Conservation (phyloP, 768 basidiomycete species). For the Tricholoma matsutake region DNA sequence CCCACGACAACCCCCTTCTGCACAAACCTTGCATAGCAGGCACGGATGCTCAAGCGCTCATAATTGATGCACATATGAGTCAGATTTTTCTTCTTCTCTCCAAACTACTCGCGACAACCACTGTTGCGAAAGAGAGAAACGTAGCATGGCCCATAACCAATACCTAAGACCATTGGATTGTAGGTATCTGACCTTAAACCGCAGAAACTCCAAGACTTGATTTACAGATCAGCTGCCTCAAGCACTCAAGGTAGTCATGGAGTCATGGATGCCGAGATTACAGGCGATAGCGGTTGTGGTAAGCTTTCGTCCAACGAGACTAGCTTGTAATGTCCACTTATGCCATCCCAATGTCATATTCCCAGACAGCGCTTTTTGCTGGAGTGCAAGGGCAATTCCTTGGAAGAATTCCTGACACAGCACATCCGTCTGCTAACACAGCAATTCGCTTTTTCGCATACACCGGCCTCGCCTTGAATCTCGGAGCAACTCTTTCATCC, state of each 20-base stretch:
- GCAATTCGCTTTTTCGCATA: conserved; percentile 19
- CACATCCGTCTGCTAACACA: conserved; percentile 1
- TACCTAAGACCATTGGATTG: conserved; percentile 5
- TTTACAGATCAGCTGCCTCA: conserved; percentile 18
- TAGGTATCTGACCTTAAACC: not conserved
- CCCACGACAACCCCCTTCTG: too few relatives aligned
- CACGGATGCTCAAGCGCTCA: too few relatives aligned
- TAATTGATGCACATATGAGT: too few relatives aligned
- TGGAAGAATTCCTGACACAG: conserved; percentile 8
- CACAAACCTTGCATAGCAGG: too few relatives aligned
- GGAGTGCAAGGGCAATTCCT: conserved; percentile 18
- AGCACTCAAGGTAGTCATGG: conserved; percentile 16
- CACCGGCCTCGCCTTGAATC: conserved; percentile 19
- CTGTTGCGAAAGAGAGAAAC: not conserved
- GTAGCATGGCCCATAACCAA: conserved; percentile 1
- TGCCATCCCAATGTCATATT: not conserved
- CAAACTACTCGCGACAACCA: not conserved
- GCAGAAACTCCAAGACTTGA: not conserved
- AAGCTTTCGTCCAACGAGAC: not conserved
- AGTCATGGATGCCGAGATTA: conserved; percentile 19
- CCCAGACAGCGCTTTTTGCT: conserved; percentile 18
- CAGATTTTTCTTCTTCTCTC: too few relatives aligned
- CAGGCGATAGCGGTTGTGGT: conserved; percentile 20
- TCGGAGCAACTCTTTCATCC: conserved; percentile 20
- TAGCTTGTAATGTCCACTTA: not conserved